Base-by-base conservation (phyloP, 129 eudicot genomes). In the Pulicaria dysenterica region DNA sequence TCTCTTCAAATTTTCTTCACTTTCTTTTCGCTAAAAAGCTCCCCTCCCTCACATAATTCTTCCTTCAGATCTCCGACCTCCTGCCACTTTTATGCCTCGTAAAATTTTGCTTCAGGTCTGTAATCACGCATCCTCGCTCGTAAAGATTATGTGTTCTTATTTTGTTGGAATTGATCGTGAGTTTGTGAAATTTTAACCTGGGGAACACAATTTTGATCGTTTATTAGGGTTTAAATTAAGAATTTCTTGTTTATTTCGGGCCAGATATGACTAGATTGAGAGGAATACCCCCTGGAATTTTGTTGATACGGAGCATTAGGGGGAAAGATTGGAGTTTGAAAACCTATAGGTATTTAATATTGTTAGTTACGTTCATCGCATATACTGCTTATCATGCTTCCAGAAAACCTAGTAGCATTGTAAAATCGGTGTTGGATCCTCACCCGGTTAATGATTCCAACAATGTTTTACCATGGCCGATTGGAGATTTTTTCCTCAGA, bases 341-440 rank as follows among this genome's bases (percentile, higher is more conserved):
- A 19, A 85, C 95, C 0, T 93, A 89, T 67, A 77, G 95, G 67
- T 83, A 89, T 77, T 69, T 85, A 8, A 88, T 86, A 45, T 71
- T 93, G 67, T 38, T 87, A 41, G 86, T 93, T 44, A 92, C 98
- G 10, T 92, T 92, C 62, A 14, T 92, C 5, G 98, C 98, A 3
- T 92, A 92, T 55, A 58, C 96, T 50, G 59, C 92, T 40, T 92
- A 89, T 79, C 98, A 92, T 64, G 98, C 96, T 51, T 89, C 96
- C 0, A 81, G 98, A 55, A 92, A 92, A 73, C 96, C 98, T 34
- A 89, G 87, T 43, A 89, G 98, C 70, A 87, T 93, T 39, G 90
- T 89, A 1, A 93, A 93, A 72, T 85, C 92, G 73, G 96, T 89
- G 11, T 75, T 93, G 44, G 78, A 89, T 78, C 92, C 92, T 7